These are phyloP conservation scores for Pinus tabuliformis DNA, from an alignment of 75 land plant genomes.

Conservation along the genomic window DNA sequence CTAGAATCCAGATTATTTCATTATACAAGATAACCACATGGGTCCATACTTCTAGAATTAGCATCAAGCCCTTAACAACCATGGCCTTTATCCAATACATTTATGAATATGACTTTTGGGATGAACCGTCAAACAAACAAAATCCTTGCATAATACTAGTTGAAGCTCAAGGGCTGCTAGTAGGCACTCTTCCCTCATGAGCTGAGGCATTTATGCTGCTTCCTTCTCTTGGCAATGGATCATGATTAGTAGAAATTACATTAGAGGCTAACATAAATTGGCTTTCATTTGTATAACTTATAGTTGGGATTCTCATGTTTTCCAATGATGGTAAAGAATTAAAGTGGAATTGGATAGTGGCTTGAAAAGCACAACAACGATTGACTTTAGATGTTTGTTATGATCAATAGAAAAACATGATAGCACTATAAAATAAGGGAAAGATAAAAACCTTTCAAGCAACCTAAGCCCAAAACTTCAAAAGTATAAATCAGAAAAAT, in stretches of 20 bases:
- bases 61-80: too few relatives aligned
- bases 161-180: slow-evolving; percentile 54
- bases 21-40: too few relatives aligned
- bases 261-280: slow-evolving; percentile 39
- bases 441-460: background rate
- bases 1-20: too few relatives aligned
- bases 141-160: slow-evolving; percentile 74
- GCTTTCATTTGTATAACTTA: slow-evolving; percentile 33
- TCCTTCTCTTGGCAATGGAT: slow-evolving; percentile 48
- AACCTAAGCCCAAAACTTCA: background rate
- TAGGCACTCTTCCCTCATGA: slow-evolving; percentile 50
- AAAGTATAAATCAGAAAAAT: too few relatives aligned
- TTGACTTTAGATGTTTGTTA: slow-evolving; percentile 72
- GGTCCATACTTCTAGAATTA: too few relatives aligned
- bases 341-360: slow-evolving; percentile 58
- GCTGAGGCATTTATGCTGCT: slow-evolving; percentile 31
- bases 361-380: slow-evolving; percentile 80
- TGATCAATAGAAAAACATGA: slow-evolving; percentile 84
- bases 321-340: slow-evolving; percentile 48
- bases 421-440: slow-evolving; percentile 51
- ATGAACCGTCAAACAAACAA: slow-evolving; percentile 75
- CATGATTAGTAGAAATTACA: slow-evolving; percentile 30
- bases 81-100: too few relatives aligned
- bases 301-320: slow-evolving; percentile 19
- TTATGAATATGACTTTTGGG: slow-evolving; percentile 37